phyloP scores from a whole-genome alignment of 352 stramenopile species.

The Pythium rhizo-oryzae region DNA sequence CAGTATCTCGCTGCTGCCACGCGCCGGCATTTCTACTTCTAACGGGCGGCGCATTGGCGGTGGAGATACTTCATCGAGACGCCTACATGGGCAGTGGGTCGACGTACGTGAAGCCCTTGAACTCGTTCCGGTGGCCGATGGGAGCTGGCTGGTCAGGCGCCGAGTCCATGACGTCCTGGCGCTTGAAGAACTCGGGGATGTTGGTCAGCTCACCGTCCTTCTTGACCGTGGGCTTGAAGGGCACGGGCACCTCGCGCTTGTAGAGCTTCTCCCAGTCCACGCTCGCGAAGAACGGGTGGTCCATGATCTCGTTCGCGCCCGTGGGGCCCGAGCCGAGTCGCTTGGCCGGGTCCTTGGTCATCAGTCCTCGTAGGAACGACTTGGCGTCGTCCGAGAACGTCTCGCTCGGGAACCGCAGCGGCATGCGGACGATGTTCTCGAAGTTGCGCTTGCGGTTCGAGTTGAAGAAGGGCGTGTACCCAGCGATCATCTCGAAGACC shows the following conservation, averaged over 20 bases:
- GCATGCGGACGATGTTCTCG: slow-evolving; percentile 84
- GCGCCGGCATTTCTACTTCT: no score
- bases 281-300: slow-evolving; percentile 80
- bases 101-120: slow-evolving; percentile 80
- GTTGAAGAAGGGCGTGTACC: slow-evolving; percentile 81
- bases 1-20: background rate
- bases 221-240: slow-evolving; percentile 69
- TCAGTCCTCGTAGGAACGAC: slow-evolving; percentile 65
- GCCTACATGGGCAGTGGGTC: slow-evolving; percentile 62
- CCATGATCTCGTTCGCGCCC: slow-evolving; percentile 79
- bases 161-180: slow-evolving; percentile 76
- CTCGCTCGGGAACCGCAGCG: slow-evolving; percentile 67
- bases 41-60: no score
- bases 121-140: slow-evolving; percentile 70
- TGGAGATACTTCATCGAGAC: no score
- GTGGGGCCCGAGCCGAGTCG: slow-evolving; percentile 70
- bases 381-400: slow-evolving; percentile 76
- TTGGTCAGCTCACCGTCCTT: slow-evolving; percentile 79
- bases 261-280: slow-evolving; percentile 85
- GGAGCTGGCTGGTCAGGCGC: slow-evolving; percentile 51
- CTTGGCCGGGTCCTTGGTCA: slow-evolving; percentile 78
- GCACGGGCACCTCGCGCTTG: slow-evolving; percentile 64
- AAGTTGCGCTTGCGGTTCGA: slow-evolving; percentile 85
- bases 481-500: slow-evolving; percentile 84
- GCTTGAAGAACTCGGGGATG: slow-evolving; percentile 83